A percentile compares a stretch with the other conserved stretches of the same genome.
These are phyloP conservation scores for Alternaria burnsii DNA, from an alignment of 2,329 filamentous ascomycete genomes.

Conservation along the genomic window DNA sequence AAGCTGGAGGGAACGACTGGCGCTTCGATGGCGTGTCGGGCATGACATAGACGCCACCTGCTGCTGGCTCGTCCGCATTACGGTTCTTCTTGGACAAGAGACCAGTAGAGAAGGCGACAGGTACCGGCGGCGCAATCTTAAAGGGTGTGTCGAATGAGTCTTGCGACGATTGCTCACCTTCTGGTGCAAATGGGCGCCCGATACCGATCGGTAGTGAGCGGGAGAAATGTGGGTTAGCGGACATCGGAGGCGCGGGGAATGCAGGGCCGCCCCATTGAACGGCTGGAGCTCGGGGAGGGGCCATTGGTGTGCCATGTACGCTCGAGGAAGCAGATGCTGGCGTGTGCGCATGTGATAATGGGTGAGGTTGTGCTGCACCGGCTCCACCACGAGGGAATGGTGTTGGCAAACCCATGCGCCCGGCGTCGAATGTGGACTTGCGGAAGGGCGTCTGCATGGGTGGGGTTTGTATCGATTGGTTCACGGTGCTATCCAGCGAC, in stretches of 20 bases:
- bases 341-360: constrained; percentile 84
- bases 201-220: constrained; percentile 78
- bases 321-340: constrained; percentile 87
- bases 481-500: constrained; percentile 80
- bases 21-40: constrained; percentile 98
- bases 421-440: constrained; percentile 41
- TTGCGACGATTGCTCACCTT: constrained; percentile 57
- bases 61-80: constrained; percentile 69
- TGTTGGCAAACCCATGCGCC: constrained; percentile 36
- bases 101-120: constrained; percentile 83
- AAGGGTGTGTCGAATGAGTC: constrained; percentile 78
- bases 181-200: constrained; percentile 58
- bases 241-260: constrained; percentile 29
- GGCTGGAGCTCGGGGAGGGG: constrained; percentile 50
- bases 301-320: constrained; percentile 65
- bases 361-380: constrained; percentile 66
- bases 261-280: constrained; percentile 18
- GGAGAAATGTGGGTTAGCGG: constrained; percentile 63
- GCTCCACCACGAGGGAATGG: constrained; percentile 33
- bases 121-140: constrained; percentile 75
- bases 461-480: constrained; percentile 62
- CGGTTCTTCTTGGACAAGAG: constrained; percentile 94
- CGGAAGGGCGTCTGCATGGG: constrained; percentile 70
- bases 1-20: constrained; percentile 74
- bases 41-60: constrained; percentile 70